Evolutionary conservation across 768 basidiomycete genomes (phyloP).

Genomic region (Pleurotus platypus): DNA sequence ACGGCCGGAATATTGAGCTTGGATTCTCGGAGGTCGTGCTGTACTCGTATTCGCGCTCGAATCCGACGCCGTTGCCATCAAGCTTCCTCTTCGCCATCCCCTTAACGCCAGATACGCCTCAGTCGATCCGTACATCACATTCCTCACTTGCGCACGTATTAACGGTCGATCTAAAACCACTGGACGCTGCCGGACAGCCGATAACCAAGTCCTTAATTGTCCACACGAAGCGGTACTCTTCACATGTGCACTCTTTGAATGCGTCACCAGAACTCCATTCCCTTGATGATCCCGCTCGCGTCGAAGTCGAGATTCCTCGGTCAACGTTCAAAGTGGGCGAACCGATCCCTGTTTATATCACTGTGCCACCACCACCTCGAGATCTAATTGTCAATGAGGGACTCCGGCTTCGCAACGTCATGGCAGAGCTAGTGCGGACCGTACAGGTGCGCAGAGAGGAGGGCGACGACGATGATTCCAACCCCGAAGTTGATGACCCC

Average conservation of each 20-base stretch:
- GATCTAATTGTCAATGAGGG: constrained; percentile 68
- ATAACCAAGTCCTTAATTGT: constrained; percentile 59
- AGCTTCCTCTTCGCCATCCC: constrained; percentile 81
- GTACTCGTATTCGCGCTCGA: constrained; percentile 37
- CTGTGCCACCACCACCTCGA: constrained; percentile 70
- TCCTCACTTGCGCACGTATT: constrained; percentile 73
- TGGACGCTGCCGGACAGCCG: constrained; percentile 30
- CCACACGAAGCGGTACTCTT: constrained; percentile 71
- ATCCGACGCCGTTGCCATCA: constrained; percentile 44
- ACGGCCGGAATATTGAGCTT: constrained; percentile 64
- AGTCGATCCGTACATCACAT: constrained; percentile 73
- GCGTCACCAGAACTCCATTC: constrained; percentile 56
- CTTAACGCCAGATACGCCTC: constrained; percentile 74
- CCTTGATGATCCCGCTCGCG: constrained; percentile 59
- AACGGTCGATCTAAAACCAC: constrained; percentile 60
- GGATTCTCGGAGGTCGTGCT: constrained; percentile 53
- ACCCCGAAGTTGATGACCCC: constrained; percentile 25
- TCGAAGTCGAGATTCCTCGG: constrained; percentile 70
- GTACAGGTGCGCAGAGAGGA: constrained; percentile 51
- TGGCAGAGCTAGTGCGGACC: constrained; percentile 70
- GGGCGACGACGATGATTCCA: constrained; percentile 34
- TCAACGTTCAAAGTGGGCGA: constrained; percentile 71
- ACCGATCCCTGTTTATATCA: constrained; percentile 74
- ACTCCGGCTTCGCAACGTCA: constrained; percentile 74
- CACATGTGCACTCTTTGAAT: constrained; percentile 54